phyloP scores from a whole-genome alignment of 108 stramenopile species.

The Fragilaria radians region DNA sequence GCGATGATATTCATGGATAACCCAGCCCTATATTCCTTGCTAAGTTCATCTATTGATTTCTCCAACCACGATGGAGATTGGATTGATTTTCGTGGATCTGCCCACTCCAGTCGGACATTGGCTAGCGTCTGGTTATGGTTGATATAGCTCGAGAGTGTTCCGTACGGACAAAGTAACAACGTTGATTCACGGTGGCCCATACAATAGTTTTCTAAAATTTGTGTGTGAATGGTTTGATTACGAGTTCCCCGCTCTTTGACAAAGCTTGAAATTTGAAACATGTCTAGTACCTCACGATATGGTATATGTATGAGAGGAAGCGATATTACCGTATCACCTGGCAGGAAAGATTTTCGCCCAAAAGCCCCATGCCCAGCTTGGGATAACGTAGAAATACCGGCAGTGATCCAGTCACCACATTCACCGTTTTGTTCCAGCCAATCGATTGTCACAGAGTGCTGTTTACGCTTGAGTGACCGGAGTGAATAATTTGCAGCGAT shows the following conservation, averaged over 20 bases:
- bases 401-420: slow-evolving; percentile 47
- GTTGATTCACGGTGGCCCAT: slow-evolving; percentile 37
- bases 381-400: slow-evolving; percentile 32
- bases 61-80: slow-evolving; percentile 61
- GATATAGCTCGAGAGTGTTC: slow-evolving; percentile 44
- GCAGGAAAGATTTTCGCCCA: slow-evolving; percentile 30
- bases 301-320: slow-evolving; percentile 54
- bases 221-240: slow-evolving; percentile 5
- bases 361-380: slow-evolving; percentile 71
- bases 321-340: slow-evolving; percentile 38
- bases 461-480: slow-evolving; percentile 16
- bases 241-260: slow-evolving; percentile 20
- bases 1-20: slow-evolving; percentile 43
- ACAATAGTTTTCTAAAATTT: slow-evolving; percentile 40
- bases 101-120: slow-evolving; percentile 64
- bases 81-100: slow-evolving; percentile 23
- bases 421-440: slow-evolving; percentile 53
- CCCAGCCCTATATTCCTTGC: slow-evolving; percentile 25
- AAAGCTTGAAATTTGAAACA: slow-evolving; percentile 24
- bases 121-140: slow-evolving; percentile 59
- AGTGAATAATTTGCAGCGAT: not conserved
- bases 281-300: slow-evolving; percentile 25
- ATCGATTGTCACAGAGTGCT: slow-evolving; percentile 9
- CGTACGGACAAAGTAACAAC: slow-evolving; percentile 70
- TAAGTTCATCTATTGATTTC: slow-evolving; percentile 40